Base-by-base conservation (phyloP, 352 stramenopile species). In the Globisporangium camurandrum region DNA sequence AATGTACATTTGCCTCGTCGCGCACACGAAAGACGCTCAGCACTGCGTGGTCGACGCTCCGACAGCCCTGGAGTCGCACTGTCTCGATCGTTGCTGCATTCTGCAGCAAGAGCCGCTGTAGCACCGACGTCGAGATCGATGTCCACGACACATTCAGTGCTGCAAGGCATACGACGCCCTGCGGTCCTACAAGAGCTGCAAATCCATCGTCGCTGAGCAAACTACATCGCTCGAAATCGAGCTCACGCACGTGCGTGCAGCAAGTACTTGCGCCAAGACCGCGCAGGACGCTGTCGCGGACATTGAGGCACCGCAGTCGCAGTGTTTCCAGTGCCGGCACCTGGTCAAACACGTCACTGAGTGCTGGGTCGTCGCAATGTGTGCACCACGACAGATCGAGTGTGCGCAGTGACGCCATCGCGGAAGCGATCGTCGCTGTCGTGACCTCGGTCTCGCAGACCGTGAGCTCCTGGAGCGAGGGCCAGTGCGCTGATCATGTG, bases 351-450 rank as follows among this genome's bases (percentile, higher is more conserved):
- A 67, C 27, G 22, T 31, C 19, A 17, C 43, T 20, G 16, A 64
- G 23, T 4, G 31, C 51, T 16, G 52, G 27, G 36, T 33, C 42
- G 22, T 49, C 46, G n/a, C 61, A 46, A 12, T 27, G 37, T 24
- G 34, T 46, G 22, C 60, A 64, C 60, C 60, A 67, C 17, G 60
- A 67, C 12, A 67, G 33, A 49, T 67, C 50, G 22, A 61, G 28
- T 34, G 46, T 30, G 9, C 10, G 16, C 19, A 65, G 33, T 14
- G 22, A 19, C 37, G 42, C 26, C 10, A 59, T 34, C 23, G 14
- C 9, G 30, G 46, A 22, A 3, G 19, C 2, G 8, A 61, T 31
- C 17, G 56, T 56, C n/a, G 40, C 22, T 2, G 49, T 42, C 23
- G 40, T 49, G 2, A 67, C 27, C n/a, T 61, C 56, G 2, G 45